Evolutionary conservation across 2,329 filamentous ascomycete species (phyloP).

Genomic region (Dryadomyces quercus-mongolicae): DNA sequence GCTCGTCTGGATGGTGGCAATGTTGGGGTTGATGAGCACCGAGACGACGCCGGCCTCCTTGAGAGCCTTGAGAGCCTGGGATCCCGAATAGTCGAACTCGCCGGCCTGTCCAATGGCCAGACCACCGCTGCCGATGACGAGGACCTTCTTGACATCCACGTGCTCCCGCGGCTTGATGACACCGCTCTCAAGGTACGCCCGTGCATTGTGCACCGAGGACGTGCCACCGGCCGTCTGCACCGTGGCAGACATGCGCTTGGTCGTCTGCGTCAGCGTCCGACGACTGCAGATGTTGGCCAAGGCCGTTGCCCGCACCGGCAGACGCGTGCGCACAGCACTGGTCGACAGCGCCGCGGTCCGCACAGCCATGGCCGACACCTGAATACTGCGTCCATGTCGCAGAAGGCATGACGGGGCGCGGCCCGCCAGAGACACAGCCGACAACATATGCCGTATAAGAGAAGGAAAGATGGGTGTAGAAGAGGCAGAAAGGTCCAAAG

Average conservation of each 20-base stretch:
- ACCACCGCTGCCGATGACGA: slow-evolving; percentile 92
- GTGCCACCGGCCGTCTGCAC: slow-evolving; percentile 30
- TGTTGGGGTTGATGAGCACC: slow-evolving; percentile 96
- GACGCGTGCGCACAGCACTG: neutral
- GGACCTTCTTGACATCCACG: slow-evolving; percentile 89
- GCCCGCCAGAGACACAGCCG: slow-evolving; percentile 33
- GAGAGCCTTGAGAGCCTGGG: slow-evolving; percentile 90
- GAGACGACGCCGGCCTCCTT: slow-evolving; percentile 98
- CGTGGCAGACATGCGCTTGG: slow-evolving; percentile 31
- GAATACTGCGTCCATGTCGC: slow-evolving; percentile 40
- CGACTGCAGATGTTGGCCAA: slow-evolving; percentile 16
- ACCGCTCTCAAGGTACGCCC: slow-evolving; percentile 83
- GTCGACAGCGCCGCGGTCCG: slow-evolving; percentile 21
- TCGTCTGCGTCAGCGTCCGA: slow-evolving; percentile 29
- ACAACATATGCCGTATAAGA: slow-evolving; percentile 15
- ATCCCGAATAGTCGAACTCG: slow-evolving; percentile 97
- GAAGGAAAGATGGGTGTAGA: neutral
- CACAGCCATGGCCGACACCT: slow-evolving; percentile 29
- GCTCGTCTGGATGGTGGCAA: slow-evolving; percentile 96
- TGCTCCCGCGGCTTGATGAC: slow-evolving; percentile 67
- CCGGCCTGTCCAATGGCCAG: slow-evolving; percentile 94
- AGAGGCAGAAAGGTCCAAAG: neutral
- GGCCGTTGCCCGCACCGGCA: slow-evolving; percentile 17
- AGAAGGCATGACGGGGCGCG: slow-evolving; percentile 42
- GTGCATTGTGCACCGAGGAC: slow-evolving; percentile 65